Percentiles rank a stretch among this genome's conserved stretches.
These are phyloP conservation scores for Jasminum sambac DNA, from an alignment of 257 asterid genomes.

Conservation along the genomic window DNA sequence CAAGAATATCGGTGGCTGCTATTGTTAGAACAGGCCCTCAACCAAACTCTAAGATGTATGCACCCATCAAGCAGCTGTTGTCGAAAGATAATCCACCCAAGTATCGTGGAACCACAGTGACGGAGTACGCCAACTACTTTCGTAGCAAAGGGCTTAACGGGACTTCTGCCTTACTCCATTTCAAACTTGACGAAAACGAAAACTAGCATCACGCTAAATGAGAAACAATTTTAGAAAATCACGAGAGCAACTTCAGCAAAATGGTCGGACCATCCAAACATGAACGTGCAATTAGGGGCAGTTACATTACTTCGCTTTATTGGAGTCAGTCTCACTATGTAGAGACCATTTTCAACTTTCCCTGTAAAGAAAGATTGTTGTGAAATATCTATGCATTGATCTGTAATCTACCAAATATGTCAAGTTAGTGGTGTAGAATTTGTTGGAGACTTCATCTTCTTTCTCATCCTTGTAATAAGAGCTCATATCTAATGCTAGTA, in stretches of 20 bases:
- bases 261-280: too few species aligned
- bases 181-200: background rate
- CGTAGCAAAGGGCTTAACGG: conserved; percentile 25
- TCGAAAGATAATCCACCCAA: conserved; percentile 20
- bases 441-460: background rate
- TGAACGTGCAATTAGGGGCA: too few species aligned
- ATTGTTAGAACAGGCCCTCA: conserved; percentile 25
- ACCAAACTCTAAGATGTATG: conserved; percentile 14
- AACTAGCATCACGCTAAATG: background rate
- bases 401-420: background rate
- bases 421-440: background rate
- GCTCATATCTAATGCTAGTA: background rate
- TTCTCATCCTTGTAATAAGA: background rate
- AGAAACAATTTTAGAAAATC: background rate
- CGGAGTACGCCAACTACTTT: conserved; percentile 9
- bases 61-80: conserved; percentile 26
- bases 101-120: conserved; percentile 25
- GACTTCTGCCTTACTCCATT: conserved; percentile 6
- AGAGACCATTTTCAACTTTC: too few species aligned
- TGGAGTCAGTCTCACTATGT: too few species aligned
- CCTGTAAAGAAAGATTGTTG: too few species aligned
- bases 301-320: too few species aligned
- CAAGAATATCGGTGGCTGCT: conserved; percentile 28
- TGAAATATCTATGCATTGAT: too few species aligned
- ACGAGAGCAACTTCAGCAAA: too few species aligned